Conservation (phyloP, 2,329 filamentous ascomycete genomes). For the Chrysoporthe deuterocubensis region DNA sequence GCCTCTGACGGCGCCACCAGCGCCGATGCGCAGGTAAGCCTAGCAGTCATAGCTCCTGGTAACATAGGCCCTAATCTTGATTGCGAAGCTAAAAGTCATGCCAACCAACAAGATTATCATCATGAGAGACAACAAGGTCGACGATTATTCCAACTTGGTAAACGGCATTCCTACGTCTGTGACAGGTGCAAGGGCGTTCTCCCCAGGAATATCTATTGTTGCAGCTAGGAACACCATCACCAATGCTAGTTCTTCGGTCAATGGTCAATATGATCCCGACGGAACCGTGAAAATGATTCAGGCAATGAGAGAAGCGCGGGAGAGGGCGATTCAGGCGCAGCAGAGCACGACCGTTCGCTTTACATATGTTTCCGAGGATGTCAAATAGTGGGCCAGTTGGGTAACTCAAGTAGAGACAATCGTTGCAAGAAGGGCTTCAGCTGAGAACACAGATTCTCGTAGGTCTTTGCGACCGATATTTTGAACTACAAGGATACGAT, state of each 20-base stretch:
- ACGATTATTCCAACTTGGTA: neutral
- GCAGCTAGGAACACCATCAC: neutral
- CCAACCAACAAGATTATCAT: neutral
- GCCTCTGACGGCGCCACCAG: neutral
- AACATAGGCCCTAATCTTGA: neutral
- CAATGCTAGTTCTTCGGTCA: neutral
- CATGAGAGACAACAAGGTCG: neutral
- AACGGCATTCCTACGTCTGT: neutral
- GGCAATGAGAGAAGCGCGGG: neutral
- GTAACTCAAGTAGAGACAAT: neutral
- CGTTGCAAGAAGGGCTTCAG: neutral
- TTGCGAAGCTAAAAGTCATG: neutral
- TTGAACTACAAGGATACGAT: neutral
- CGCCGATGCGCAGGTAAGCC: neutral
- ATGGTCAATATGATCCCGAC: neutral
- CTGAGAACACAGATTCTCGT: neutral
- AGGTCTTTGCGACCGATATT: neutral
- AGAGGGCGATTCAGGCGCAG: neutral
- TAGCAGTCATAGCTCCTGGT: neutral
- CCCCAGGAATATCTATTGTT: neutral
- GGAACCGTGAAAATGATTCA: neutral
- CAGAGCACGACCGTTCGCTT: neutral
- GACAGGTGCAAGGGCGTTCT: neutral
- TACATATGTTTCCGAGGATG: neutral
- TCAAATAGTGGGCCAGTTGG: neutral